phyloP scores from a whole-genome alignment of 129 eudicot species.

The Flaveria trinervia region DNA sequence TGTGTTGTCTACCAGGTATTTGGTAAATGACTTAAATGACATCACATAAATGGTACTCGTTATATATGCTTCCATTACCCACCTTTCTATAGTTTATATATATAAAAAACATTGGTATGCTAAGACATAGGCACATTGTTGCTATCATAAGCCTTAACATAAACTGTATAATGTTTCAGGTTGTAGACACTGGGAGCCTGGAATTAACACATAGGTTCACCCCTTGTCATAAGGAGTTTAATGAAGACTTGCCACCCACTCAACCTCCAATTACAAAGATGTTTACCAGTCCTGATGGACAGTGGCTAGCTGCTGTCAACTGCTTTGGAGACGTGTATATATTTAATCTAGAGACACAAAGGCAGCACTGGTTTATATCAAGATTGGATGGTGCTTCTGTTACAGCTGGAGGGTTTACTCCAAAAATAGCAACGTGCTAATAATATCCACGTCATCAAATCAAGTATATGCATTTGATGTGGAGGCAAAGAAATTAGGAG shows the following conservation, averaged over 20 bases:
- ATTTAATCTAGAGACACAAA: conserved; percentile 77
- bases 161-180: conserved; percentile 38
- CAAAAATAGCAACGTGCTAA: conserved; percentile 67
- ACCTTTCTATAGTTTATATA: too few species aligned
- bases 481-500: conserved; percentile 89
- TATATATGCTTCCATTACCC: too few species aligned
- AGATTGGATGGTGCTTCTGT: conserved; percentile 92
- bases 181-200: conserved; percentile 60
- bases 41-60: too few species aligned
- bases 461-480: conserved; percentile 88
- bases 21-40: too few species aligned
- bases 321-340: conserved; percentile 90
- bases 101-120: too few species aligned
- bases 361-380: conserved; percentile 97
- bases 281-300: conserved; percentile 85
- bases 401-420: conserved; percentile 87
- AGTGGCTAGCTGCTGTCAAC: conserved; percentile 94
- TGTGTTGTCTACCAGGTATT: too few species aligned
- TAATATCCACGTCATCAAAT: conserved; percentile 85
- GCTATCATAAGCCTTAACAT: neutral
- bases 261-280: conserved; percentile 90
- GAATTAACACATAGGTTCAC: conserved; percentile 57
- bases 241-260: conserved; percentile 59
- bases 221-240: conserved; percentile 60
- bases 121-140: too few species aligned